Evolutionary conservation across 148 eudicot genomes (phyloP), one percentile per base, ranked within the genome.

Genomic region (Selenicereus undatus): DNA sequence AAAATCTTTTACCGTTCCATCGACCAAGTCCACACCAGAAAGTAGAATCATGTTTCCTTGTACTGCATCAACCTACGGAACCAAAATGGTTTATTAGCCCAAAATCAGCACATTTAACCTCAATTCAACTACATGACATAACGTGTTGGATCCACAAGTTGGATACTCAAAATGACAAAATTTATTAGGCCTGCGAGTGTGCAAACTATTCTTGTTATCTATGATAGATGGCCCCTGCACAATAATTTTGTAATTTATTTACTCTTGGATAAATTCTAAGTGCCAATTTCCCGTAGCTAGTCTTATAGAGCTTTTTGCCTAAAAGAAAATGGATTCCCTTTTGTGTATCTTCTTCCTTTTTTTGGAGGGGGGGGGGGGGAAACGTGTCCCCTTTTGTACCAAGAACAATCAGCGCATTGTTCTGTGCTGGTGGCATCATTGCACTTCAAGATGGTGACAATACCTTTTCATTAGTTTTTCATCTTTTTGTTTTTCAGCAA

Each of bases 1-100:
- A 42, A 42, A 76, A 56, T 74, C 58, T 83, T 83, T 87, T 86
- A 93, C 99, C n/a, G 99, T 96, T 86, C 99, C 99, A 84, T 96
- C 97, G 85, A 96, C 99, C 86, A 96, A 89, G 87, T 96, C 99
- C 70, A 90, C 92, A 77, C 99, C 99, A 74, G 99, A 96, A 69
- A 96, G 89, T 81, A 91, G 85, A 81, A 96, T 85, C 86, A 43
- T 88, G 84, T 88, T 80, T 68, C 88, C 93, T 73, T 87, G 83
- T 24, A 96, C 92, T 13, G 91, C 96, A 83, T 92, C 99, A 79
- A 95, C 86, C 99, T 95, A 85, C 51, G 79, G 45, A n/a, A 50
- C 9, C 74, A 14, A 83, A 83, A 80, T 22, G n/a, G 48, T 26
- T 74, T 42, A 43, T 50, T 18, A 35, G 68, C 71, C 54, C 20